A percentile compares a stretch with the other conserved stretches of the same genome.
phyloP scores from a whole-genome alignment of 192 early-diverging fungal species.

The Backusella mclennaniae region DNA sequence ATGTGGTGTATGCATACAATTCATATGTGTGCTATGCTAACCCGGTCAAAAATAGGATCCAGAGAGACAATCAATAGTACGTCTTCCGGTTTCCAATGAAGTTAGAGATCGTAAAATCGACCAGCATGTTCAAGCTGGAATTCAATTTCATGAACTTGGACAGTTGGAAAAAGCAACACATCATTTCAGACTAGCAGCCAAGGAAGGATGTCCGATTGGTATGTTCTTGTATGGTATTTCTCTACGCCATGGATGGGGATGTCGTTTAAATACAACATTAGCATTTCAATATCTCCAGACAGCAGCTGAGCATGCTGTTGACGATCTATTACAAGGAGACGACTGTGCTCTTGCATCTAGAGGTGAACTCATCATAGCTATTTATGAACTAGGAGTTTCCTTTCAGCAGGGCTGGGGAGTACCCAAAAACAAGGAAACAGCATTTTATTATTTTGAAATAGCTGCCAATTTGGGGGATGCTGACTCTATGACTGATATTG shows the following conservation, averaged over 20 bases:
- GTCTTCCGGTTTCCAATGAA: background rate
- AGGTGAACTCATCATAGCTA: slow-evolving; percentile 75
- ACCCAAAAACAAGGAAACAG: slow-evolving; percentile 65
- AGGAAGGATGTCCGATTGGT: slow-evolving; percentile 64
- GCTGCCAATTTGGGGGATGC: slow-evolving; percentile 75
- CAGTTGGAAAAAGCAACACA: slow-evolving; percentile 71
- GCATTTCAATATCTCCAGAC: slow-evolving; percentile 74
- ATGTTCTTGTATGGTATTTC: slow-evolving; percentile 81
- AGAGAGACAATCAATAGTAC: background rate
- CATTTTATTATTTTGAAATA: slow-evolving; percentile 78
- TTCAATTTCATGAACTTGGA: slow-evolving; percentile 71
- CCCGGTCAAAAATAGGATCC: background rate
- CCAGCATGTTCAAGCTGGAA: slow-evolving; percentile 60
- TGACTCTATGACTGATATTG: slow-evolving; percentile 72
- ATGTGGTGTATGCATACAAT: background rate
- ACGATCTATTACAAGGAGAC: slow-evolving; percentile 43
- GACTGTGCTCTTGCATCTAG: slow-evolving; percentile 57
- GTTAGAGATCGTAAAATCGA: slow-evolving; percentile 1
- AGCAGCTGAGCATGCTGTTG: slow-evolving; percentile 70
- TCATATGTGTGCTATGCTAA: background rate
- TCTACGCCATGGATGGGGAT: slow-evolving; percentile 78
- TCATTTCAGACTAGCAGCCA: slow-evolving; percentile 71
- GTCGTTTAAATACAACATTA: slow-evolving; percentile 32
- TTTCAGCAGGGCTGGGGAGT: slow-evolving; percentile 85
- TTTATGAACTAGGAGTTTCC: slow-evolving; percentile 79